Percentiles rank a stretch among this genome's conserved stretches.
Conservation (phyloP, 768 basidiomycete species). For the Termitomyces sp. region DNA sequence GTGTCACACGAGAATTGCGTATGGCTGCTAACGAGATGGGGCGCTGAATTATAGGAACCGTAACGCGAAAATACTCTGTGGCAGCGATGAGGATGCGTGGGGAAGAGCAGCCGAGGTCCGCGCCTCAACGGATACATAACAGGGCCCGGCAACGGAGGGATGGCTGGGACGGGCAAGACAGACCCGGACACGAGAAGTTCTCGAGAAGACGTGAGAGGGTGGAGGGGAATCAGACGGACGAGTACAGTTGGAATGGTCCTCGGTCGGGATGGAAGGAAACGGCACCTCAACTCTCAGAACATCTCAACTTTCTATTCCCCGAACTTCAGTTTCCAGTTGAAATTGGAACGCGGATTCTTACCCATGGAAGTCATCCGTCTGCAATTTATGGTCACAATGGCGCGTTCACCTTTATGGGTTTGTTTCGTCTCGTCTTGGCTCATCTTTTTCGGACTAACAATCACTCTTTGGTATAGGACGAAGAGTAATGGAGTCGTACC, state of each 20-base stretch:
- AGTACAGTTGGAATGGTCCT: conserved; percentile 8
- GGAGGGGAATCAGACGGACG: conserved; percentile 2
- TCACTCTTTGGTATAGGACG: conserved; percentile 70
- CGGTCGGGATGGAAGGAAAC: conserved; percentile 14
- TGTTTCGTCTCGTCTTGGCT: conserved; percentile 39
- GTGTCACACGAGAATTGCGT: conserved; percentile 11
- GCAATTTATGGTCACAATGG: conserved; percentile 71
- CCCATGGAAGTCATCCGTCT: conserved; percentile 71
- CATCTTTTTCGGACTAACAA: conserved; percentile 36
- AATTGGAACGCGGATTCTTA: conserved; percentile 69
- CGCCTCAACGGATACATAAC: conserved; percentile 11
- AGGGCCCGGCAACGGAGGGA: background rate
- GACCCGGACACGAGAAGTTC: background rate
- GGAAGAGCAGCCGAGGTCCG: conserved; percentile 11
- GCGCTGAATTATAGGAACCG: conserved; percentile 8
- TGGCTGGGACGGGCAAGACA: background rate
- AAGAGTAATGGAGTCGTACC: conserved; percentile 72
- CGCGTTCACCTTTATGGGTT: conserved; percentile 70
- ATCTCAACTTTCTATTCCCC: conserved; percentile 50
- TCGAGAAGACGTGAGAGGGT: background rate
- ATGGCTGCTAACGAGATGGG: background rate
- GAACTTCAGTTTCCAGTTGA: conserved; percentile 69
- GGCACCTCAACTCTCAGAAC: conserved; percentile 35
- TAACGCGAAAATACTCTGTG: conserved; percentile 23
- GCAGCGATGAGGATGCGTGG: conserved; percentile 23